These are phyloP conservation scores for Venturia carpophila DNA, from an alignment of 2,329 filamentous ascomycete species.

Conservation along the genomic window DNA sequence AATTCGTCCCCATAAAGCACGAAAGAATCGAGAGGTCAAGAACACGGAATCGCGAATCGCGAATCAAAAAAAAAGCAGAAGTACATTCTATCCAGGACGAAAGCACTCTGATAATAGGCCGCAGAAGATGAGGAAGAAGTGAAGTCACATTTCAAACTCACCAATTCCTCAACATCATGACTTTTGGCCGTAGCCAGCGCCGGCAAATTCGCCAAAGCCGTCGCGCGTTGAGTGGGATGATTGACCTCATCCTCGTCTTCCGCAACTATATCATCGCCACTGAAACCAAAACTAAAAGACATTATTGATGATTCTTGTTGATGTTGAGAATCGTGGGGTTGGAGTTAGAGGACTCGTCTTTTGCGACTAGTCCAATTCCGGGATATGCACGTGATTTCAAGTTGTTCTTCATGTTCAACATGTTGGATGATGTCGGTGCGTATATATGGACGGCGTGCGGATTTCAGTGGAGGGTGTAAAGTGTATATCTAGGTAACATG, in stretches of 20 bases:
- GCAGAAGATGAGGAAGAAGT: neutral
- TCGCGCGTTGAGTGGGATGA: neutral
- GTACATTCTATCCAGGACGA: neutral
- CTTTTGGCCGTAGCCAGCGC: neutral
- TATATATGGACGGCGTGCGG: no score
- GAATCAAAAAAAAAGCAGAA: no score
- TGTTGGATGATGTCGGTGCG: no score
- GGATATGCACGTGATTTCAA: neutral
- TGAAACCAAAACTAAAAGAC: conserved; percentile 16
- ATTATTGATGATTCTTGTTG: neutral
- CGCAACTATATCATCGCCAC: conserved; percentile 13
- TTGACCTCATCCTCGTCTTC: neutral
- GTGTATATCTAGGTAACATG: no score
- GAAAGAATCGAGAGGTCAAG: no score
- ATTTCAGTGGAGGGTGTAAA: no score
- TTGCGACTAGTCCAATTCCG: neutral
- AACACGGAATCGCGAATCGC: no score
- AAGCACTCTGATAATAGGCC: neutral
- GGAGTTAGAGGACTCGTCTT: neutral
- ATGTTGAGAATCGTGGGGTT: neutral
- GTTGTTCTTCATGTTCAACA: no score
- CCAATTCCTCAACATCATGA: conserved; percentile 17
- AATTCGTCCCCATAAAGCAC: no score
- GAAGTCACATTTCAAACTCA: neutral
- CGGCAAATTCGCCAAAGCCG: neutral